Base-by-base conservation (phyloP, 1,139 yeast genomes). In the Debaryomycetaceae sp. region DNA sequence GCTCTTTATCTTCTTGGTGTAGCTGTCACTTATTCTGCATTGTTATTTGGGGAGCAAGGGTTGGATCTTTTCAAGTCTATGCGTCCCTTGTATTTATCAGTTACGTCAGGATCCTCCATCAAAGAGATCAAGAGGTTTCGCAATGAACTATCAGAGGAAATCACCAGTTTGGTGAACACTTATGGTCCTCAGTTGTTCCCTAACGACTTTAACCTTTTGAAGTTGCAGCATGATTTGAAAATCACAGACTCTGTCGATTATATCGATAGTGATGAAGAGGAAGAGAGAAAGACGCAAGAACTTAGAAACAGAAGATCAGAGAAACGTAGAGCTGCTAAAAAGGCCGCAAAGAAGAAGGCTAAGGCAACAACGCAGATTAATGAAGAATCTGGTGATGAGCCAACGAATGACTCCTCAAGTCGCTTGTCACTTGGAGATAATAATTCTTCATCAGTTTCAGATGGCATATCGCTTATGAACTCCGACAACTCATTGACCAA, bases 41-140 rank as follows among this genome's bases (percentile, higher is more conserved):
- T 93, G 52, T 75, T 87, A 23, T 83, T 90, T 44, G 98, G 99
- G 42, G 99, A 93, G 59, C 87, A 85, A 52, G 98, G 99, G 20
- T 75, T 88, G 80, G 98, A 93, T 60, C 73, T 88, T 42, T 80
- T 86, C 63, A 89, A 90, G 60, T 83, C 95, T 5, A 68, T 91
- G 49, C 76, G 90, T 51, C 97, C 98, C 0, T 68, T 91, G 42
- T 85, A 89, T 59, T 68, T 90, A 38, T 85, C 96, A 1, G 66
- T 91, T 36, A 77, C 78, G 5, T 76, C 81, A 41, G 80, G 82
- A 13, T 82, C 87, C 47, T 81, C 85, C 34, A 72, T 82, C 39
- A 62, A 67, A 42, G 83, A 78, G 45, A 66, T 76, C 47, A 79
- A 78, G 50, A 65, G 66, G 44, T 59, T 64, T 50, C 62, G 78